These are phyloP conservation scores for Xylaria sp. DNA, from an alignment of 2,329 filamentous ascomycete species.

Conservation along the genomic window DNA sequence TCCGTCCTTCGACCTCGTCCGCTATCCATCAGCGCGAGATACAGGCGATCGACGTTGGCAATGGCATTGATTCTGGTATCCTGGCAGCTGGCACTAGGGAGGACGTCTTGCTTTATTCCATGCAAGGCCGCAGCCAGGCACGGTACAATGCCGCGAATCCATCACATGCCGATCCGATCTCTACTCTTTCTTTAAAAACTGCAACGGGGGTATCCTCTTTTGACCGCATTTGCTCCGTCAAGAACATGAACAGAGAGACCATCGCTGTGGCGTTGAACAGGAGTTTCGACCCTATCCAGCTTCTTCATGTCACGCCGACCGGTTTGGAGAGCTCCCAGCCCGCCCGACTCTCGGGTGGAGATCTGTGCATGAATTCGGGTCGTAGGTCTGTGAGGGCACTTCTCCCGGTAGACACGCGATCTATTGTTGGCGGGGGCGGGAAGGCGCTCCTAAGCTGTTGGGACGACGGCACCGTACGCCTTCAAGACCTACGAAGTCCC, in stretches of 20 bases:
- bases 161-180: conserved; percentile 16
- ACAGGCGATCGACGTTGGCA: conserved; percentile 34
- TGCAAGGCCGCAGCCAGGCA: conserved; percentile 19
- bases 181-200: conserved; percentile 23
- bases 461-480: conserved; percentile 48
- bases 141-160: conserved; percentile 12
- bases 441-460: conserved; percentile 47
- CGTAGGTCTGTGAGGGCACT: conserved; percentile 41
- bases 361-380: conserved; percentile 24
- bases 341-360: conserved; percentile 30
- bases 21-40: conserved; percentile 29
- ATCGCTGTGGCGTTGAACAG: conserved; percentile 44
- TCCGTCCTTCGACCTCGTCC: conserved; percentile 11
- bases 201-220: conserved; percentile 20
- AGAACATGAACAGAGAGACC: conserved; percentile 42
- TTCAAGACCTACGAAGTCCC: conserved; percentile 47
- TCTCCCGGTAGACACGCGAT: conserved; percentile 37
- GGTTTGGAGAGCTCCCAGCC: conserved; percentile 38
- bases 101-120: conserved; percentile 33
- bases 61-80: conserved; percentile 21
- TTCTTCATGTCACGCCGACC: conserved; percentile 41
- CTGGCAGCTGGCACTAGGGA: conserved; percentile 35
- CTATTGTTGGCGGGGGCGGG: conserved; percentile 31
- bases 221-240: conserved; percentile 34
- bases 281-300: conserved; percentile 40